Base-by-base conservation (phyloP, 2,329 filamentous ascomycete species). In the Colletotrichum orchidophilum region DNA sequence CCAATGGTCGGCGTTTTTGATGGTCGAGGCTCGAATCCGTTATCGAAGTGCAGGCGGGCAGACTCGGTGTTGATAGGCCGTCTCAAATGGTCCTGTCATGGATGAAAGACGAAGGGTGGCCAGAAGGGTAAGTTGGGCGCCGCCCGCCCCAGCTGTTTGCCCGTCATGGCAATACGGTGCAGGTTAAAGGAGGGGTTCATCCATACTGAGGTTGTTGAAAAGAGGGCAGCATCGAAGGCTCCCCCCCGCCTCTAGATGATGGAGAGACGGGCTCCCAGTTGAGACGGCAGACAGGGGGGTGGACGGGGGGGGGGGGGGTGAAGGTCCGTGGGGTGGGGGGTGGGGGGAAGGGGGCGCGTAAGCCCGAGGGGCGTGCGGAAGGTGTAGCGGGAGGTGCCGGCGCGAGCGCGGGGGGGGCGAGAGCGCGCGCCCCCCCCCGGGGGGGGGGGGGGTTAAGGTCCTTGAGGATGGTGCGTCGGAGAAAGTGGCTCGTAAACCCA, bases 11-110 rank as follows among this genome's bases (percentile, higher is more conserved):
- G 33, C 12, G 26, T n/a, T 18, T n/a, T 57, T 24, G 24, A 55
- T n/a, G 31, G 18, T 57, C 46, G 50, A 39, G 33, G 53, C 42
- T 59, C 26, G 33, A 35, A 63, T 53, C 26, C 52, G 63, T 58
- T 63, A 71, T 71, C 68, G 31, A 67, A n/a, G 18, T 59, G 63
- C 49, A 67, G 57, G 39, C 31, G n/a, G n/a, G 24, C 27, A 33
- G 57, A 31, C 55, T 12, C 50, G 33, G 53, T 54, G 42, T 29
- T 50, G 63, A 67, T 62, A 67, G 46, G 55, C 13, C 24, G 24
- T 11, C 26, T 31, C 18, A 9, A 21, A 24, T 8, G 3, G 42
- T 39, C 35, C 39, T 18, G 35, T 46, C 26, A 31, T 31, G 15
- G 52, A 54, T 18, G 7, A 54, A 12, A 29, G 52, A 11, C 27